These are phyloP conservation scores for Vitellaria paradoxa DNA, from an alignment of 179 eudicot species.

Conservation along the genomic window DNA sequence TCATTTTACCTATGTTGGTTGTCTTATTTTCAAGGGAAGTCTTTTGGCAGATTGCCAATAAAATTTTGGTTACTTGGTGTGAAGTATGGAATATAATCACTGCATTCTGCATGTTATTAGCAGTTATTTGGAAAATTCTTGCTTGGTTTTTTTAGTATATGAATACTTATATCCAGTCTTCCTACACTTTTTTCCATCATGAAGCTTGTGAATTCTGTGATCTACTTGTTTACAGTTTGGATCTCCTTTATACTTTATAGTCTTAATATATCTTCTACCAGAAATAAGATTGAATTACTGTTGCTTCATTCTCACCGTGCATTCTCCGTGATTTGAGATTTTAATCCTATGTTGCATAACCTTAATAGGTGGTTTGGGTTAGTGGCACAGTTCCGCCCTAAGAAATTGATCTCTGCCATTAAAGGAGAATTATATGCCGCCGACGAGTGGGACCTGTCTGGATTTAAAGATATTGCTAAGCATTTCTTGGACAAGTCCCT, in stretches of 20 bases:
- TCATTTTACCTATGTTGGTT: background rate
- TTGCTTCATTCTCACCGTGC: background rate
- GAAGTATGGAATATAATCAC: background rate
- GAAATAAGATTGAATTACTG: background rate
- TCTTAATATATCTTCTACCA: background rate
- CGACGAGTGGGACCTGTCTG: conserved; percentile 44
- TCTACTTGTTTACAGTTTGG: background rate
- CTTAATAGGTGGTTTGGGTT: conserved; percentile 70
- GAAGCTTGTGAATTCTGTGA: background rate
- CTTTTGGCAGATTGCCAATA: background rate
- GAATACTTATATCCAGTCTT: background rate
- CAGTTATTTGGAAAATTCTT: background rate
- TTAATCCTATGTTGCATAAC: background rate
- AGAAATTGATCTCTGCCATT: conserved; percentile 58
- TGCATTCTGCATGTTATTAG: background rate
- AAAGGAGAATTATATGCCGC: conserved; percentile 44
- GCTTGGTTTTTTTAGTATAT: background rate
- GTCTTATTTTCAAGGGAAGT: background rate
- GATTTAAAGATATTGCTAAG: conserved; percentile 46
- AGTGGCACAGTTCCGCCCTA: conserved; percentile 72
- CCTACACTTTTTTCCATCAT: background rate
- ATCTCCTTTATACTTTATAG: too few relatives aligned
- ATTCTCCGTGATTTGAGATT: background rate
- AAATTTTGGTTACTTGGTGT: background rate
- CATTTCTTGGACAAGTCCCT: conserved; percentile 69